Evolutionary conservation across 176 grass and related monocot genomes (phyloP).

Genomic region (Oryza longistaminata): DNA sequence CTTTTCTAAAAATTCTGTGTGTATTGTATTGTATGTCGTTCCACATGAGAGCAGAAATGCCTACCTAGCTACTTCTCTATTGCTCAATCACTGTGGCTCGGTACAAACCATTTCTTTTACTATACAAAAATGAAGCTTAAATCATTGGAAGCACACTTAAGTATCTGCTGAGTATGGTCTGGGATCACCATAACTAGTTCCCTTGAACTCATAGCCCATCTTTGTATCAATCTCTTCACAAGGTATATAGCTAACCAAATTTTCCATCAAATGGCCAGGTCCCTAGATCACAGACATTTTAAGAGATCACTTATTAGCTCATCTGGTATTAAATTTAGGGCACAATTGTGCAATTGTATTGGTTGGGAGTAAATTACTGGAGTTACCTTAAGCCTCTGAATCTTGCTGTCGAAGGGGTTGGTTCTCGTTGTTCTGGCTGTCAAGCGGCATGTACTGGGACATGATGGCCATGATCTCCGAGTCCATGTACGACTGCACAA

Average conservation of each 20-base stretch:
- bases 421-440: constrained; percentile 74
- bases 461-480: constrained; percentile 99
- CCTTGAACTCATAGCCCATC: not conserved
- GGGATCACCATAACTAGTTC: not conserved
- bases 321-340: not conserved
- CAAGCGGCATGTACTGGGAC: constrained; percentile 98
- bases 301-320: not conserved
- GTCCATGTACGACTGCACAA: constrained; percentile 99
- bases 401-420: constrained; percentile 71
- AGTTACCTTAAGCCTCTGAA: constrained; percentile 50
- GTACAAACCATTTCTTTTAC: constrained; percentile 25
- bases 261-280: not conserved
- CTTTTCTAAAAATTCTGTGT: not conserved
- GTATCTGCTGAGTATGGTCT: not conserved
- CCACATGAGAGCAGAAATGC: constrained; percentile 30
- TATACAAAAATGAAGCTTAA: constrained; percentile 31
- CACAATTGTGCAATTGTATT: not conserved
- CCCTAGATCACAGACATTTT: not conserved
- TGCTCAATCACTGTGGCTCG: constrained; percentile 27
- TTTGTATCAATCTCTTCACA: constrained; percentile 3
- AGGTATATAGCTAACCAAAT: not conserved
- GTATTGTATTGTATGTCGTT: not conserved
- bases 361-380: not conserved
- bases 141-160: not conserved
- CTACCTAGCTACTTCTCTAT: constrained; percentile 50